Base-by-base conservation (phyloP, 2,329 filamentous ascomycete species). In the Apiospora malaysiana region DNA sequence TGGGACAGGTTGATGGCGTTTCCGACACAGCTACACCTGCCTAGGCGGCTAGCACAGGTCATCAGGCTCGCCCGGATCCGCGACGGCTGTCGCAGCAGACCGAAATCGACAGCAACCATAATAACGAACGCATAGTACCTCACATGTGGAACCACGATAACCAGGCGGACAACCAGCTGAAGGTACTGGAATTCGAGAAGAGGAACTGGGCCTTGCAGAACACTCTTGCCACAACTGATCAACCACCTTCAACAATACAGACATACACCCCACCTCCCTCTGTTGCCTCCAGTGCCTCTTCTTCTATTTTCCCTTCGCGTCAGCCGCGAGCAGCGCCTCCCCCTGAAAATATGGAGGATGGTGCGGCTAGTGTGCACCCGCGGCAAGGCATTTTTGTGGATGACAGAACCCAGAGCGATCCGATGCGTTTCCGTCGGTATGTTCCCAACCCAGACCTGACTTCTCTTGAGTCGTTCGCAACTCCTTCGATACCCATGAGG, bases 1-100 rank as follows among this genome's bases (percentile, higher is more conserved):
- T 74, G 21, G 75, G 74, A 76, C 78, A 79, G 76, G 67, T 71
- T 56, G 68, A 68, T 37, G 69, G 45, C 3, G 43, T 40, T 45
- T 12, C 37, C 66, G 47, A 46, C 12, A n/a, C 21, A 43, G 51
- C 23, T 56, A 25, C 49, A 69, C n/a, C 49, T 25, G 23, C 23
- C 21, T 51, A 69, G 45, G 68, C 56, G 56, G 68, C 47, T 32
- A 51, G 37, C 32, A 14, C 46, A 59, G 27, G 27, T 56, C 67
- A 56, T 56, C 67, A 68, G 40, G 21, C 42, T 68, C 14, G n/a
- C 43, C 46, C 16, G 14, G 18, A 18, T 27, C 51, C 21, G 16
- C 51, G n/a, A 5, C 45, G 6, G 8, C 45, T 47, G 21, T 18
- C 45, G 1, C 45, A 21, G 45, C 45, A 47, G 45, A 47, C 4